Conservation (phyloP, 116 monocot genomes). For the Cymodocea nodosa region DNA sequence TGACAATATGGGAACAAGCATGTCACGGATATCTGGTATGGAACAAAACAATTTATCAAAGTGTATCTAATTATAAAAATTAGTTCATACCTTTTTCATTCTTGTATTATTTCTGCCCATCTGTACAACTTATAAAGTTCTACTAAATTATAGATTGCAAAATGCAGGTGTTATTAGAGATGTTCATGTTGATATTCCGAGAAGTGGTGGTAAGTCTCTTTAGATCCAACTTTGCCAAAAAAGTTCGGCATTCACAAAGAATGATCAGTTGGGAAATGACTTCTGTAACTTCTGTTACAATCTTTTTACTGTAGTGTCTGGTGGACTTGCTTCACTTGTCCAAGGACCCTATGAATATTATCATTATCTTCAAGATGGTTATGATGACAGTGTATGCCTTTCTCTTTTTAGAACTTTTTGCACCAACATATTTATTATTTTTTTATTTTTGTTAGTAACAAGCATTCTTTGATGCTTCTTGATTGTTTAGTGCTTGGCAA, state of each 20-base stretch:
- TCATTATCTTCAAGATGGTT: slow-evolving; percentile 87
- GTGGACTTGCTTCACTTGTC: slow-evolving; percentile 49
- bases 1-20: slow-evolving; percentile 8
- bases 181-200: slow-evolving; percentile 73
- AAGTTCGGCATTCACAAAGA: no score
- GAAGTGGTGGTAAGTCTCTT: slow-evolving; percentile 60
- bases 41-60: background rate
- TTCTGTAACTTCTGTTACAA: background rate
- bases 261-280: background rate
- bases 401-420: background rate
- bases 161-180: slow-evolving; percentile 61
- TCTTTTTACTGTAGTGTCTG: slow-evolving; percentile 52
- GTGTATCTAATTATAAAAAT: background rate
- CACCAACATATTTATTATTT: background rate
- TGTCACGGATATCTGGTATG: slow-evolving; percentile 24
- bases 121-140: no score
- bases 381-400: slow-evolving; percentile 73
- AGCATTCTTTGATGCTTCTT: no score
- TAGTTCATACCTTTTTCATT: background rate
- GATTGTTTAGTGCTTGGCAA: no score
- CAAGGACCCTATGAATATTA: slow-evolving; percentile 95
- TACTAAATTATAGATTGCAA: background rate
- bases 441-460: background rate
- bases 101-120: background rate
- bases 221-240: slow-evolving; percentile 1